Percentiles rank a stretch among this genome's conserved stretches.
phyloP scores from a whole-genome alignment of 2,329 filamentous ascomycete genomes.

The Tolypocladium guangdongense region DNA sequence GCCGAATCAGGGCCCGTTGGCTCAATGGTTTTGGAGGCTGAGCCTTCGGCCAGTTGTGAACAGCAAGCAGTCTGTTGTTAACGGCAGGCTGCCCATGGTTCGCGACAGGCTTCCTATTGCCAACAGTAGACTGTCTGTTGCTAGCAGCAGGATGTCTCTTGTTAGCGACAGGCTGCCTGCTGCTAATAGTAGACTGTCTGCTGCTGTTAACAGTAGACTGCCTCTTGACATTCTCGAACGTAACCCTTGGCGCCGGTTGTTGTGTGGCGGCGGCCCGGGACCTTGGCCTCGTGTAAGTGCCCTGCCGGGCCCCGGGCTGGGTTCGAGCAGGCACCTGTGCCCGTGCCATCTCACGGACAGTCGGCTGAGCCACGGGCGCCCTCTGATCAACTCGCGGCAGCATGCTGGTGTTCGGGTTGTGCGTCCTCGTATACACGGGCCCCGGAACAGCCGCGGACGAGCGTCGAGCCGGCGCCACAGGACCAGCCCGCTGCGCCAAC shows the following conservation, averaged over 20 bases:
- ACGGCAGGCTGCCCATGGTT: background rate
- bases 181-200: background rate
- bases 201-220: background rate
- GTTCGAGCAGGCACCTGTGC: background rate
- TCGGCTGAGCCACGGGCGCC: background rate
- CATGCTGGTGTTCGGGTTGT: background rate
- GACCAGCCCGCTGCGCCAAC: too few species aligned
- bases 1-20: background rate
- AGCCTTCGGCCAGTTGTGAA: background rate
- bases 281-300: background rate
- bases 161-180: too few species aligned
- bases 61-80: background rate
- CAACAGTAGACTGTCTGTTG: background rate
- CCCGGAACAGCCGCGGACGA: background rate
- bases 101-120: background rate
- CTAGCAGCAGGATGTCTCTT: too few species aligned
- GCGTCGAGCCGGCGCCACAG: background rate
- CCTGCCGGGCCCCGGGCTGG: background rate
- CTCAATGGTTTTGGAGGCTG: background rate
- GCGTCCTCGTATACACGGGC: too few species aligned
- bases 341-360: background rate
- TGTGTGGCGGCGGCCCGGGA: background rate
- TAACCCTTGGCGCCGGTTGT: background rate
- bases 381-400: background rate
- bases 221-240: background rate